Percentiles rank a stretch among this genome's conserved stretches.
phyloP scores from a whole-genome alignment of 1,284 basidiomycete species.

The Mycosarcoma maydis region DNA sequence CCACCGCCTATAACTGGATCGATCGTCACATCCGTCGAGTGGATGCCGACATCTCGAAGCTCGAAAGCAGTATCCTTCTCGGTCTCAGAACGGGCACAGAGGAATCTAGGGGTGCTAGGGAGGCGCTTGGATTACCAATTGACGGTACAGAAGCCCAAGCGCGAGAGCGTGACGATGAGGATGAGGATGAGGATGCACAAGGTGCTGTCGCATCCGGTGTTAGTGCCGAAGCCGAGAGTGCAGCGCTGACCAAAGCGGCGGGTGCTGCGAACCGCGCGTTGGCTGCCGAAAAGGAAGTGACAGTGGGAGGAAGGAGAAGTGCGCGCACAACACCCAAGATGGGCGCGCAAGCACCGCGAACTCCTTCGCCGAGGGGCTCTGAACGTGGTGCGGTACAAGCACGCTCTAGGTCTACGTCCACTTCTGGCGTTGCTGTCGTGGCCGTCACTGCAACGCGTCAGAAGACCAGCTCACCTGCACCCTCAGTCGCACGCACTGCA shows the following conservation, averaged over 20 bases:
- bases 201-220: neutral
- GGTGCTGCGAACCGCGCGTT: conserved; percentile 23
- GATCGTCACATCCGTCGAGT: conserved; percentile 71
- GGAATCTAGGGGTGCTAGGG: conserved; percentile 42
- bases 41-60: conserved; percentile 68
- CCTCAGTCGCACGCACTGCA: neutral
- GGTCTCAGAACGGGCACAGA: conserved; percentile 53
- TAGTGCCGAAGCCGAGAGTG: conserved; percentile 33
- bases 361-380: conserved; percentile 2
- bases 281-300: neutral
- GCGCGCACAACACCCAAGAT: conserved; percentile 19
- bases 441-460: neutral
- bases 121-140: conserved; percentile 40
- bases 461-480: conserved; percentile 1
- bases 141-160: conserved; percentile 4
- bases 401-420: conserved; percentile 10
- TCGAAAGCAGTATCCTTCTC: conserved; percentile 55
- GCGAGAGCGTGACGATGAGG: too few species aligned
- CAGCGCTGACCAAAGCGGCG: conserved; percentile 35
- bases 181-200: neutral
- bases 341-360: conserved; percentile 13
- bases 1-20: conserved; percentile 70
- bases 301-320: conserved; percentile 19
- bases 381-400: conserved; percentile 3
- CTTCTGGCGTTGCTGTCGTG: neutral